These are phyloP conservation scores for Trematosphaeria pertusa DNA, from an alignment of 2,329 filamentous ascomycete species.

Conservation along the genomic window DNA sequence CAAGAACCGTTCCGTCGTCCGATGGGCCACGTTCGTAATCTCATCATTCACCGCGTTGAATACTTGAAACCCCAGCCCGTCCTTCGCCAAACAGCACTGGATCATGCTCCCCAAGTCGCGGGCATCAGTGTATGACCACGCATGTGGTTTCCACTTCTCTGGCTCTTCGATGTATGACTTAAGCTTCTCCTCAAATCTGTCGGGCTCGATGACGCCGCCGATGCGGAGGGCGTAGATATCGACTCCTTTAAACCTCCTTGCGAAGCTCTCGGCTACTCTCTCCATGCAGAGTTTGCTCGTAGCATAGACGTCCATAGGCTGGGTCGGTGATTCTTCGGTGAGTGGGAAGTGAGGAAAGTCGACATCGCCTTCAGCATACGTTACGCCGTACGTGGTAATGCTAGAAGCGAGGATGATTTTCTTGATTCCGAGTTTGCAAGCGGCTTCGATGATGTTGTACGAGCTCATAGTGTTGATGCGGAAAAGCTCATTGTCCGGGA, in stretches of 20 bases:
- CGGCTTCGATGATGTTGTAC: conserved; percentile 68
- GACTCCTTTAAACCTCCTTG: conserved; percentile 56
- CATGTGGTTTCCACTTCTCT: conserved; percentile 60
- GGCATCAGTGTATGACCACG: conserved; percentile 68
- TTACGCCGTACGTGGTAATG: conserved; percentile 66
- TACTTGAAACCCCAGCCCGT: conserved; percentile 65
- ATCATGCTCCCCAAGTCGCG: conserved; percentile 67
- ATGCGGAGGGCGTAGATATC: conserved; percentile 68
- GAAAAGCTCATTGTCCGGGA: conserved; percentile 67
- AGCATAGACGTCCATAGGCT: conserved; percentile 67
- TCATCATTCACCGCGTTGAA: conserved; percentile 70
- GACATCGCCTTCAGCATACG: conserved; percentile 63
- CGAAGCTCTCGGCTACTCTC: conserved; percentile 61
- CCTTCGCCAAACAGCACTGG: conserved; percentile 59
- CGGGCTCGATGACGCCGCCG: conserved; percentile 65
- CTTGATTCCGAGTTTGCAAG: conserved; percentile 65
- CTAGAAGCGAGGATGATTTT: conserved; percentile 67
- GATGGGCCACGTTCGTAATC: conserved; percentile 58
- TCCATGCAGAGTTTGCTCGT: conserved; percentile 66
- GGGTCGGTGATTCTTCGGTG: conserved; percentile 63
- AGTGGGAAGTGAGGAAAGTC: conserved; percentile 65
- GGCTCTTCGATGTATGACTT: conserved; percentile 56
- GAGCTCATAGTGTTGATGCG: conserved; percentile 42
- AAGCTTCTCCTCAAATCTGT: conserved; percentile 62
- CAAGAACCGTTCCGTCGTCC: conserved; percentile 57